Percentiles rank a stretch among this genome's conserved stretches.
phyloP scores from a whole-genome alignment of 495 filamentous ascomycete species.

The Symbiotaphrina buchneri region DNA sequence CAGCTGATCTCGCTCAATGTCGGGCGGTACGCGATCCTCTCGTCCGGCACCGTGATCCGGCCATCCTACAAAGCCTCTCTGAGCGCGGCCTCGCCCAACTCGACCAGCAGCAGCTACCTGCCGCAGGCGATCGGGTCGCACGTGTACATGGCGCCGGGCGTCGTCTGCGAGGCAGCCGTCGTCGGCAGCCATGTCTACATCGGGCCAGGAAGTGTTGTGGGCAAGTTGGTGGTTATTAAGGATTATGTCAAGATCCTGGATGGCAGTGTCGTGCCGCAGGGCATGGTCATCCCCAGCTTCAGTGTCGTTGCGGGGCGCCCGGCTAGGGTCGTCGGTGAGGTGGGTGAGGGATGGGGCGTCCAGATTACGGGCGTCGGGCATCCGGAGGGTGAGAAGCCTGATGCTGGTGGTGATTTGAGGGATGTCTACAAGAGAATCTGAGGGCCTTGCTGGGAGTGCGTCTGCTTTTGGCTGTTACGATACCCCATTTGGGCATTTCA shows the following conservation, averaged over 20 bases:
- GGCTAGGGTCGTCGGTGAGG: conserved; percentile 62
- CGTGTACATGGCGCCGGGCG: conserved; percentile 57
- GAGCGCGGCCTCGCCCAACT: conserved; percentile 15
- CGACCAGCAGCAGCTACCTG: conserved; percentile 50
- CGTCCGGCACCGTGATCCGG: conserved; percentile 43
- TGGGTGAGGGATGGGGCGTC: conserved; percentile 51
- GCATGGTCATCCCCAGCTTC: conserved; percentile 82
- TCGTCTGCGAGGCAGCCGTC: conserved; percentile 55
- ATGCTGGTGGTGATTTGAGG: conserved; percentile 3
- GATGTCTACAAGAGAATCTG: conserved; percentile 4
- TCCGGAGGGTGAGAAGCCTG: too few relatives aligned
- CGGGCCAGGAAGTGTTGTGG: conserved; percentile 47
- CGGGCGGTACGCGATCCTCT: conserved; percentile 73
- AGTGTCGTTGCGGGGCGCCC: conserved; percentile 67
- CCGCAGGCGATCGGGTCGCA: conserved; percentile 84
- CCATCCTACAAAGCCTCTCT: conserved; percentile 31
- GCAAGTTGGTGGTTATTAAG: conserved; percentile 74
- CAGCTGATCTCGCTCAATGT: conserved; percentile 49
- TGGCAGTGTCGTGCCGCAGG: conserved; percentile 55
- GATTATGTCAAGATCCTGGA: conserved; percentile 73
- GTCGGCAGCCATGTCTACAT: conserved; percentile 70
- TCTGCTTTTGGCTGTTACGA: too few relatives aligned
- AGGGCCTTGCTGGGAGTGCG: too few relatives aligned
- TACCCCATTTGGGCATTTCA: too few relatives aligned
- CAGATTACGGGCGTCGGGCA: conserved; percentile 8